Conservation (phyloP, 768 basidiomycete species). For the Mycena haematopus region DNA sequence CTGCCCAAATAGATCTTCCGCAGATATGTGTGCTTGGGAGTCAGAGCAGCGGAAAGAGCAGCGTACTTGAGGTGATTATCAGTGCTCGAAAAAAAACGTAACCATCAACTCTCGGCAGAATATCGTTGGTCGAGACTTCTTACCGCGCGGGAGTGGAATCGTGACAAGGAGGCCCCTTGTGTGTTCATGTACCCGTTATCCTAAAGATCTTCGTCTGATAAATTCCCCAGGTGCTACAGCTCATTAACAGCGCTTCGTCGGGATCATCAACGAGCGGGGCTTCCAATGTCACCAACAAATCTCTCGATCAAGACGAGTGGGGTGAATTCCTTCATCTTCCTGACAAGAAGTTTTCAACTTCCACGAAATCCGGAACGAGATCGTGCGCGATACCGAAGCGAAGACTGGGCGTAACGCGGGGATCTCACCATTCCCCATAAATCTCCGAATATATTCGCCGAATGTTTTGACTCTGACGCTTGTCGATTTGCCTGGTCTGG, state of each 20-base stretch:
- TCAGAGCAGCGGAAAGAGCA: conserved; percentile 94
- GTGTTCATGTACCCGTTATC: neutral
- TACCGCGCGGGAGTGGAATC: conserved; percentile 98
- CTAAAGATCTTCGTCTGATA: neutral
- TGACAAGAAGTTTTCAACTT: conserved; percentile 99
- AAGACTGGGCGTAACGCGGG: conserved; percentile 99
- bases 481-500: conserved; percentile 96
- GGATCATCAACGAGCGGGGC: conserved; percentile 35
- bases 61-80: conserved; percentile 76
- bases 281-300: conserved; percentile 63
- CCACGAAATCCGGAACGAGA: conserved; percentile 94
- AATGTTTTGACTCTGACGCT: conserved; percentile 96
- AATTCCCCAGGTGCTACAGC: conserved; percentile 79
- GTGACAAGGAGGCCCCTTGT: conserved; percentile 97
- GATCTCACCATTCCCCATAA: conserved; percentile 96
- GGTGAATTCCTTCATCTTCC: conserved; percentile 98
- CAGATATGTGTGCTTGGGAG: conserved; percentile 92
- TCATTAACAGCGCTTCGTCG: conserved; percentile 76
- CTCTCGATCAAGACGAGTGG: conserved; percentile 94
- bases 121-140: conserved; percentile 97
- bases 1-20: conserved; percentile 84
- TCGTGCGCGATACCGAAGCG: conserved; percentile 94
- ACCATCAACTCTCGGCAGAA: conserved; percentile 58
- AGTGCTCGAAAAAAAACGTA: neutral
- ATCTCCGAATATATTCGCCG: conserved; percentile 95